Base-by-base conservation (phyloP, 2,329 filamentous ascomycete species). In the Purpureocillium takamizusanense region DNA sequence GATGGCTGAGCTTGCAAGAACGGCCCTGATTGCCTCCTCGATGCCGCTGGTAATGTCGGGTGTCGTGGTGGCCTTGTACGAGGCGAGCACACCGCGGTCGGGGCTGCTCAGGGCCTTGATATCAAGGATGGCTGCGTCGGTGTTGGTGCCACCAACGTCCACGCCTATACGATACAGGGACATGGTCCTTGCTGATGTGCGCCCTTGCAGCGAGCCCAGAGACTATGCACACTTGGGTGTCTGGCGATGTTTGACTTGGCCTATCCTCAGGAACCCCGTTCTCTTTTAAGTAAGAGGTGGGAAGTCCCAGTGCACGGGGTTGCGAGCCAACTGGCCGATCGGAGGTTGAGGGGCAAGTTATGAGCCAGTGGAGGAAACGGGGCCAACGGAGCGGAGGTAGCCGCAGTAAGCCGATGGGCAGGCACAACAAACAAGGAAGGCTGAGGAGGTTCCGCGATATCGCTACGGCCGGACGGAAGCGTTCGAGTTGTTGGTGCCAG, bases 11-110 rank as follows among this genome's bases (percentile, higher is more conserved):
- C 56, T 54, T 4, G 45, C 43, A 4, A 74, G 49, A 0, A 72
- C 62, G 9, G 60, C 59, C 10, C 55, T 47, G 40, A 73, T 67
- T n/a, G 67, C 66, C 9, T 51, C 48, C 43, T 66, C 59, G 21
- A 74, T 70, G 15, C 70, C 70, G 36, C 56, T 60, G 28, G 69
- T 72, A 29, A 72, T 68, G 47, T 73, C 65, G n/a, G 59, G 45
- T 2, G 68, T 72, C 0, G 70, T 74, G 1, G 66, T 54, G 4
- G 68, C 62, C 50, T 74, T 74, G 51, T 65, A 58, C 13, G 64
- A 69, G 4, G 67, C 66, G 4, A 67, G 48, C 8, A 71, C 63
- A 16, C 65, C 64, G 31, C 63, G 59, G 14, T 52, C 55, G 3
- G 58, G 52, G 14, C 48, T 49, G 36, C 59, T 49, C 7, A 51